Evolutionary conservation across 345 rosid species (phyloP).

Genomic region (Melaleuca quinquenervia): DNA sequence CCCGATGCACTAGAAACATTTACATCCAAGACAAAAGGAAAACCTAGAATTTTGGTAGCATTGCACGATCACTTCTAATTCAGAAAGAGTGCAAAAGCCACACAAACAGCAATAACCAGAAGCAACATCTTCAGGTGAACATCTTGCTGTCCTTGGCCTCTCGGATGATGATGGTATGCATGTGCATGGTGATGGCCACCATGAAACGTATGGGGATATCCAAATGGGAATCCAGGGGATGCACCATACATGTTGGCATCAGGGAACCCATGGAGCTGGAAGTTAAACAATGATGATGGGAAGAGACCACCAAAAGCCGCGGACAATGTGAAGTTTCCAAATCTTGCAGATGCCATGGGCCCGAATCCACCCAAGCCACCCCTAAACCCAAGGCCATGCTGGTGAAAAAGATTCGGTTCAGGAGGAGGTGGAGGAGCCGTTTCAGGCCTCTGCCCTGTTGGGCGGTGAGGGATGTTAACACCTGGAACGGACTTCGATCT

Average conservation of each 20-base stretch:
- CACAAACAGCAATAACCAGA: slow-evolving; percentile 36
- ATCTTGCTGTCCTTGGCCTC: slow-evolving; percentile 76
- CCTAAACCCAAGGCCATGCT: slow-evolving; percentile 64
- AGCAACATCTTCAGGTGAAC: slow-evolving; percentile 55
- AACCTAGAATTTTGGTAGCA: slow-evolving; percentile 1
- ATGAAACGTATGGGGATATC: slow-evolving; percentile 57
- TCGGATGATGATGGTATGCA: slow-evolving; percentile 42
- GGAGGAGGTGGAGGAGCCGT: slow-evolving; percentile 92
- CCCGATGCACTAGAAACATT: slow-evolving; percentile 5
- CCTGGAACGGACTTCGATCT: slow-evolving; percentile 81
- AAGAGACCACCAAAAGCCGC: slow-evolving; percentile 83
- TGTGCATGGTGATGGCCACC: slow-evolving; percentile 50
- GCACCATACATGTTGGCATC: slow-evolving; percentile 71
- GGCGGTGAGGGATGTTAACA: slow-evolving; percentile 78
- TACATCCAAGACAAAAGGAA: slow-evolving; percentile 8
- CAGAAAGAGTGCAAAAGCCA: slow-evolving; percentile 46
- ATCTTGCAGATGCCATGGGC: slow-evolving; percentile 61
- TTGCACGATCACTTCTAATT: slow-evolving; percentile 21
- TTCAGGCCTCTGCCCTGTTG: slow-evolving; percentile 94
- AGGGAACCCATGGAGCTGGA: slow-evolving; percentile 81
- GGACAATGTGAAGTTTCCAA: slow-evolving; percentile 76
- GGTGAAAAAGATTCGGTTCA: slow-evolving; percentile 60
- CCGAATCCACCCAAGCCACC: slow-evolving; percentile 86
- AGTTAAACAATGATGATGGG: slow-evolving; percentile 74
- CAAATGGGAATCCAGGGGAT: slow-evolving; percentile 61